Evolutionary conservation across 2,329 filamentous ascomycete species (phyloP).

Genomic region (Diaporthe caulivora): DNA sequence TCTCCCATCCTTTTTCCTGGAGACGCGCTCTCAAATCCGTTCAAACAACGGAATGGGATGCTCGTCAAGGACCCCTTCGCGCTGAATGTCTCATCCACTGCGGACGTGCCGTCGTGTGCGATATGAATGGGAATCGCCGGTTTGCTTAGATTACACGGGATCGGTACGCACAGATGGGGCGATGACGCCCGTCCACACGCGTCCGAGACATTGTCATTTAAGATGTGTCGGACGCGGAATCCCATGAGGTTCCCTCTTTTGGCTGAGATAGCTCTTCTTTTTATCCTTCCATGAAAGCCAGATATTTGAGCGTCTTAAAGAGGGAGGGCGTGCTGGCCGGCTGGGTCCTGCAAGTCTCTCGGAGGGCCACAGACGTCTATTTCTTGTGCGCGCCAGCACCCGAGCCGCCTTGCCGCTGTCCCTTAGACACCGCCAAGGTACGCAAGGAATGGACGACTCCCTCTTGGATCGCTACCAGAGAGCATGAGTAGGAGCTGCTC

Average conservation of each 20-base stretch:
- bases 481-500: background rate
- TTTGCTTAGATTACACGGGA: slow-evolving; percentile 2
- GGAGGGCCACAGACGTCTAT: background rate
- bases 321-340: background rate
- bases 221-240: slow-evolving; percentile 12
- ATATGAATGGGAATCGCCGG: background rate
- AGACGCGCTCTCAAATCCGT: background rate
- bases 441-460: background rate
- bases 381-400: background rate
- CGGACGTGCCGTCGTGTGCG: background rate
- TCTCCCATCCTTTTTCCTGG: background rate
- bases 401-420: background rate
- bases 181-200: background rate
- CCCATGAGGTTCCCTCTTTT: background rate
- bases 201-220: slow-evolving; percentile 9
- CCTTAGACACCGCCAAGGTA: background rate
- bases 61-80: background rate
- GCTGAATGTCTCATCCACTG: slow-evolving; percentile 22
- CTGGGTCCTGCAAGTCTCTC: background rate
- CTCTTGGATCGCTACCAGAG: background rate
- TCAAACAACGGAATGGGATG: background rate
- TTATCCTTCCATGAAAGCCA: background rate
- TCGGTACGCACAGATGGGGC: slow-evolving; percentile 7
- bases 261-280: slow-evolving; percentile 5
- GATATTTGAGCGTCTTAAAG: background rate